Percentiles rank a stretch among this genome's conserved stretches.
Evolutionary conservation across 2,329 filamentous ascomycete species (phyloP).

Genomic region (Albophoma yamanashiensis): DNA sequence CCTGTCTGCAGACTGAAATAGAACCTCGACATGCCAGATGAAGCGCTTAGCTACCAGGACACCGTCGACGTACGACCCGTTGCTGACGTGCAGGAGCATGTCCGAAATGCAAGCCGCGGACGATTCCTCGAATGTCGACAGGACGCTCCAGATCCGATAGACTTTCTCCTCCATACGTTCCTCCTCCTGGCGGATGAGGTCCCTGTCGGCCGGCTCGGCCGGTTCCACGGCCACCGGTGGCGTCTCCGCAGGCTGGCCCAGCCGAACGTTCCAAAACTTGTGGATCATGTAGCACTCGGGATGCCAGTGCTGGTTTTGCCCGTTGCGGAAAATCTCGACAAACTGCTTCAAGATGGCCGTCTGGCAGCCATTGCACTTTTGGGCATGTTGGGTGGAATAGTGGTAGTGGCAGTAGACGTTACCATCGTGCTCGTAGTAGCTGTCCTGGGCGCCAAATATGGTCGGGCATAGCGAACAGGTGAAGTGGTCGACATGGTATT

Average conservation of each 20-base stretch:
- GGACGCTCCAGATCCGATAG: constrained; percentile 93
- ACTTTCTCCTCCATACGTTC: constrained; percentile 97
- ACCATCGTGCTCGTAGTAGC: constrained; percentile 96
- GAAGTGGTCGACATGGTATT: constrained; percentile 99
- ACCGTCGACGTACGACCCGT: constrained; percentile 90
- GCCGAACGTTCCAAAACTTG: constrained; percentile 97
- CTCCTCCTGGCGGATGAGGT: constrained; percentile 71
- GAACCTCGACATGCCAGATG: constrained; percentile 87
- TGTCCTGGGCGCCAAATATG: constrained; percentile 96
- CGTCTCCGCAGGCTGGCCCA: constrained; percentile 51
- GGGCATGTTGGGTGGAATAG: constrained; percentile 94
- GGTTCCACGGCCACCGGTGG: constrained; percentile 29
- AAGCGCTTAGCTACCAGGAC: constrained; percentile 93
- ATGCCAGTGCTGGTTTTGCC: constrained; percentile 98
- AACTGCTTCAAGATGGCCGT: constrained; percentile 98
- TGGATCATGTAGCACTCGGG: constrained; percentile 99
- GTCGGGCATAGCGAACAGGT: constrained; percentile 95
- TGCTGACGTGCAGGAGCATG: constrained; percentile 97
- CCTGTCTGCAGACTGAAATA: constrained; percentile 81
- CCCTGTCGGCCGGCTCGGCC: constrained; percentile 52
- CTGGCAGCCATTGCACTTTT: constrained; percentile 92
- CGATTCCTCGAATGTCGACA: constrained; percentile 95
- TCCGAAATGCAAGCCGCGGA: constrained; percentile 97
- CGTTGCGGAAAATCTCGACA: constrained; percentile 96
- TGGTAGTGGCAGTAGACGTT: constrained; percentile 98